Percentiles rank a stretch among this genome's conserved stretches.
These are phyloP conservation scores for Leccinum rimulosum DNA, from an alignment of 768 basidiomycete genomes.

Conservation along the genomic window DNA sequence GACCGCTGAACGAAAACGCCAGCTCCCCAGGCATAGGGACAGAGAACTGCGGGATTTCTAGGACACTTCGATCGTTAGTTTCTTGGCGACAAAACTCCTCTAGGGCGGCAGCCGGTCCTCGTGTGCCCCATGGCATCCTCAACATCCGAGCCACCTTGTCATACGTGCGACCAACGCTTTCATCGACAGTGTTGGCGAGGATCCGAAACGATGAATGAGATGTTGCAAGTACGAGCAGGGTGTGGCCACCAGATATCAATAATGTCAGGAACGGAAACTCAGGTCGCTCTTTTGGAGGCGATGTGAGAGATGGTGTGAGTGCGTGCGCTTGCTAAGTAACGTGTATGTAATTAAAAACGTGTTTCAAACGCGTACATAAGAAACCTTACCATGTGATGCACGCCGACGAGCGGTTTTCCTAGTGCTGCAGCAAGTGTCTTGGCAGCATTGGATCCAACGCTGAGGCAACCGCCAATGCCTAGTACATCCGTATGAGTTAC, in stretches of 20 bases:
- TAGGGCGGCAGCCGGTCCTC: conserved; percentile 78
- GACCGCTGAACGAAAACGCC: conserved; percentile 67
- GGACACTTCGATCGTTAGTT: conserved; percentile 18
- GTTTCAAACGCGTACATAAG: neutral
- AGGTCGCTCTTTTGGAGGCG: conserved; percentile 41
- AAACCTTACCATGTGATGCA: conserved; percentile 86
- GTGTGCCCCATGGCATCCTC: conserved; percentile 55
- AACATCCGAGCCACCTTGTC: conserved; percentile 82
- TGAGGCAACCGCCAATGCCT: conserved; percentile 82
- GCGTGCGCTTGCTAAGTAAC: conserved; percentile 84
- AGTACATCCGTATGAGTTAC: neutral
- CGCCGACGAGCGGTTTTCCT: conserved; percentile 79
- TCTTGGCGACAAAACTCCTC: conserved; percentile 59
- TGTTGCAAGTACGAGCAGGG: conserved; percentile 74
- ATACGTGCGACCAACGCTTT: conserved; percentile 74
- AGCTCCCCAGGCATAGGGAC: neutral
- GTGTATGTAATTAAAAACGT: neutral
- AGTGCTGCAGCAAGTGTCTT: conserved; percentile 78
- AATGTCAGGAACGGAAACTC: conserved; percentile 85
- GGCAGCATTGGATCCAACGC: conserved; percentile 78
- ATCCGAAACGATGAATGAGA: conserved; percentile 59
- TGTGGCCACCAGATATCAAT: conserved; percentile 93
- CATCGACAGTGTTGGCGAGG: conserved; percentile 72
- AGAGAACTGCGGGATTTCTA: conserved; percentile 35
- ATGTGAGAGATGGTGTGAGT: conserved; percentile 72